Base-by-base conservation (phyloP, 1,139 yeast genomes). In the Taphrina sp. region DNA sequence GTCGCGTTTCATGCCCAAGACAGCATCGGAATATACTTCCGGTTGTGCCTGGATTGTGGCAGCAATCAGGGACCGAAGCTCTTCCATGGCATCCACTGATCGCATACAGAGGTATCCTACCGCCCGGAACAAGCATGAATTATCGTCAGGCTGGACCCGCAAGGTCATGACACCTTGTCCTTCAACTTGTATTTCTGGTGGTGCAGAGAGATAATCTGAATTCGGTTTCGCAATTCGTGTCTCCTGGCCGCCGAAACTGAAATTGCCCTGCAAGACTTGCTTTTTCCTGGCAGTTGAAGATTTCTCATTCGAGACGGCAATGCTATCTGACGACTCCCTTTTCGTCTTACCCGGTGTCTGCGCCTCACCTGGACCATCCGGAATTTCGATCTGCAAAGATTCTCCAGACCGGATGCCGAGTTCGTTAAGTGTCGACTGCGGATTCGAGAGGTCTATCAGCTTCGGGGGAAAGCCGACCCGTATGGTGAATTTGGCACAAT, bases 121-220 rank as follows among this genome's bases (percentile, higher is more conserved):
- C 0, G 94, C 78, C 61, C 85, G 80, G 70, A 85, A 85, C 63
- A 86, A 71, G 66, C 95, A 85, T 7, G 94, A 83, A 65, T 85
- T 85, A 67, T 86, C 94, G 64, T 85, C 90, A 0, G 86, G 85
- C 59, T 84, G 81, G 55, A 79, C 78, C 35, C 88, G 75, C 14
- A 84, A 72, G 10, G 76, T 72, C 22, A 80, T 64, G 59, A 69
- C 70, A 2, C 64, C 61, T 3, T 42, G 41, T 1, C 38, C 35
- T 0, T 41, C 29, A 8, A 52, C 37, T 10, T 24, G 19, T 16
- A 52, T 31, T 29, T 52, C 52, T 5, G 42, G 51, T 8, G 57
- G 36, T 16, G 17, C 34, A 5, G 26, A 14, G n/a, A 41, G 24
- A n/a, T n/a, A n/a, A 28, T 37, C 29, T 20, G 45, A 36, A 26